Conservation (phyloP, 1,284 basidiomycete genomes). For the Malassezia caprae region DNA sequence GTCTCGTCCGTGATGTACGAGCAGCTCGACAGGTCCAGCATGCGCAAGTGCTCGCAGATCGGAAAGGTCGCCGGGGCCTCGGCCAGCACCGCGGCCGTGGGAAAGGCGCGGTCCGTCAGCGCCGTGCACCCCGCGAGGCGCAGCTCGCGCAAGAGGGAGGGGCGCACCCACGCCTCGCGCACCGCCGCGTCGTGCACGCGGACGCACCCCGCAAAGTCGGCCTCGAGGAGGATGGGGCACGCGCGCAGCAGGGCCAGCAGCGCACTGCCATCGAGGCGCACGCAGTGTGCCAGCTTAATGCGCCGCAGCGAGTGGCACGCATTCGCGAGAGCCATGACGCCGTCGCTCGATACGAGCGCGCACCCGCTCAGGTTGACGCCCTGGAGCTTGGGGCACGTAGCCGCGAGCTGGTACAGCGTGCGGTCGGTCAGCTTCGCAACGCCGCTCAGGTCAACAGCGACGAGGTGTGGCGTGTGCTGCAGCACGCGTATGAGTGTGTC, state of each 20-base stretch:
- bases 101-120: constrained; percentile 78
- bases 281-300: constrained; percentile 46
- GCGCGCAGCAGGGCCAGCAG: constrained; percentile 37
- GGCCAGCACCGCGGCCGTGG: constrained; percentile 63
- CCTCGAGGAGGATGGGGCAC: constrained; percentile 81
- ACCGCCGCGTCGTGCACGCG: constrained; percentile 67
- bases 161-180: constrained; percentile 72
- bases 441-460: constrained; percentile 74
- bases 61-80: constrained; percentile 61
- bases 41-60: constrained; percentile 42
- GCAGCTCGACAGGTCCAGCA: constrained; percentile 63
- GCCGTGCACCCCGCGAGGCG: constrained; percentile 68
- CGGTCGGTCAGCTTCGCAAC: constrained; percentile 45
- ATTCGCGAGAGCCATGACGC: constrained; percentile 68
- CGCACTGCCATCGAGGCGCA: constrained; percentile 30
- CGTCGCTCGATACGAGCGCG: constrained; percentile 65
- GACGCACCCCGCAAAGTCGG: constrained; percentile 78
- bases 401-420: constrained; percentile 30
- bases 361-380: constrained; percentile 87
- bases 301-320: constrained; percentile 65
- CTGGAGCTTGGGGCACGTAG: constrained; percentile 65
- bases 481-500: constrained; percentile 63
- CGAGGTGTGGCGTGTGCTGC: constrained; percentile 62
- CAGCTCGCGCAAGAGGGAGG: constrained; percentile 77
- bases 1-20: constrained; percentile 72